Evolutionary conservation across 371 early-diverging fungal genomes (phyloP).

Genomic region (Basidiobolus meristosporus): DNA sequence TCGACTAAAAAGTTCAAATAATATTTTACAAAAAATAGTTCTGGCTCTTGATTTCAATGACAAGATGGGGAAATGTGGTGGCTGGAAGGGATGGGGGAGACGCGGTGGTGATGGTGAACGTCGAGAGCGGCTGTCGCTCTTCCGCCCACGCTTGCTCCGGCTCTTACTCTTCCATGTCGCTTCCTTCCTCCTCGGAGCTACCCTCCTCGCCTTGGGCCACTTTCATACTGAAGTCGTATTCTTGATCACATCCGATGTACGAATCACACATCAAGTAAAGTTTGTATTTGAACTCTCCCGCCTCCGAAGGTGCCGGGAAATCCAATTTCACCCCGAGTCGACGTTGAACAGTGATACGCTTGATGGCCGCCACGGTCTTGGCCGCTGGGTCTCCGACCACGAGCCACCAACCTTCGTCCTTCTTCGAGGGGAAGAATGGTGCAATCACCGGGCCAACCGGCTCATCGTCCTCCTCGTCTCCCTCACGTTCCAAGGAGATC

Average conservation of each 20-base stretch:
- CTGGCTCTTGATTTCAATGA: no score
- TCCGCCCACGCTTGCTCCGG: no score
- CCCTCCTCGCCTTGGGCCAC: constrained; percentile 41
- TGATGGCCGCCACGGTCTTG: constrained; percentile 74
- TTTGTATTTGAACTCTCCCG: constrained; percentile 44
- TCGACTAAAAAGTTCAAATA: no score
- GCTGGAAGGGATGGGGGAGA: not conserved
- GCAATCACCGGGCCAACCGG: constrained; percentile 57
- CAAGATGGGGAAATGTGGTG: no score
- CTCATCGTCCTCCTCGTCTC: constrained; percentile 47
- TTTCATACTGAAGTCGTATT: constrained; percentile 55
- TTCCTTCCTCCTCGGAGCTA: constrained; percentile 20
- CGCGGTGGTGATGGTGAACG: not conserved
- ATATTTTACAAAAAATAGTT: no score
- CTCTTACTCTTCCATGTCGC: constrained; percentile 13
- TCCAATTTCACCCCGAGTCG: constrained; percentile 51
- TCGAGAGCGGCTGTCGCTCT: no score
- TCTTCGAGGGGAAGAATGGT: constrained; percentile 77
- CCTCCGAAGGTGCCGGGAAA: constrained; percentile 54
- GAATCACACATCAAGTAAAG: constrained; percentile 86
- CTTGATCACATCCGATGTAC: constrained; percentile 88
- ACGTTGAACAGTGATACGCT: constrained; percentile 60
- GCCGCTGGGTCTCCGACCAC: constrained; percentile 66
- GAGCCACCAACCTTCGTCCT: constrained; percentile 95
- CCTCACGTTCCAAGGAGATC: constrained; percentile 60